Base-by-base conservation (phyloP, 805 yeast species). In the Priceomyces melissophilus region DNA sequence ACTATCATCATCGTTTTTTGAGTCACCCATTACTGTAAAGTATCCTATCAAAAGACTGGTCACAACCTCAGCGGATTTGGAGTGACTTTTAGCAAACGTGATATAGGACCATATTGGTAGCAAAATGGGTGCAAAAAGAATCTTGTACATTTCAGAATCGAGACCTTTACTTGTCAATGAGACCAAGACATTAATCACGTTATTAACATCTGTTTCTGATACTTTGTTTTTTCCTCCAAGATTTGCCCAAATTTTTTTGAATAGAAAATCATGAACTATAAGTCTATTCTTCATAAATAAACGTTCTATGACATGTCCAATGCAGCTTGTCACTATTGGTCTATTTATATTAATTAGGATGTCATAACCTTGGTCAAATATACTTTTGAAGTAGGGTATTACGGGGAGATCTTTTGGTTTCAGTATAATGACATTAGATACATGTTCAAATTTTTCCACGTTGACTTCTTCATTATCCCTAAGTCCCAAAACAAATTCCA, bases 401-500 rank as follows among this genome's bases (percentile, higher is more conserved):
- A 79, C 66, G 1, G 69, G 41, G 7, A 82, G 53, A 0, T 55
- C 52, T 35, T 61, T 63, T 0, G 97, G 96, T 44, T 81, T 81
- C 12, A 81, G 61, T 23, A 84, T 57, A 11, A 91, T 58, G 2
- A 87, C 71, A 32, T 73, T 75, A n/a, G 85, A 78, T 1, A 87
- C 84, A 42, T 81, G 76, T 20, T 78, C 79, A 36, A 87, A 69
- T 48, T 80, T 84, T 26, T 78, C 79, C n/a, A 81, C 60, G 46
- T 81, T 81, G 10, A 88, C 61, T 10, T 79, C 81, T 41, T 84
- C 91, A 40, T 73, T 71, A 32, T 87, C 95, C 42, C 96, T 68
- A 17, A 86, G 67, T 0, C 96, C 96, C 10, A 85, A 67, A 0
- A 86, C 70, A 46, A 86, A 79, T 58, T 91, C 97, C 23, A 89